Percentiles rank a stretch among this genome's conserved stretches.
These are phyloP conservation scores for Akanthomyces dipterigenus DNA, from an alignment of 2,329 filamentous ascomycete species.

Conservation along the genomic window DNA sequence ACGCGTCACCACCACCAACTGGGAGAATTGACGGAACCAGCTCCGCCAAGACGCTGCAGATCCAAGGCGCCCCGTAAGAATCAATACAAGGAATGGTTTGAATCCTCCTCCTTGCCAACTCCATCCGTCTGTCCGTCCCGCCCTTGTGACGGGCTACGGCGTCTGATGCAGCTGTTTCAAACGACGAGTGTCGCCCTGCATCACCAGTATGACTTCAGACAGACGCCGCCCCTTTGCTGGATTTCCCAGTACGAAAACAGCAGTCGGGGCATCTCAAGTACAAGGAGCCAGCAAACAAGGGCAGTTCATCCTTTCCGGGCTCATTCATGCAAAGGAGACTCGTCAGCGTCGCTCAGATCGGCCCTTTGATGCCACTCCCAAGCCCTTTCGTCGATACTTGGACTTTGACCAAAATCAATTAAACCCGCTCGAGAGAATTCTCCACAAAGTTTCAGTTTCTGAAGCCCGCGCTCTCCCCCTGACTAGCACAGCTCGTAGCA, in stretches of 20 bases:
- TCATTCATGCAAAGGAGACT: no score
- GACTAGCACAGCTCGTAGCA: background rate
- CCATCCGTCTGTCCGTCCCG: background rate
- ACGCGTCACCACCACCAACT: background rate
- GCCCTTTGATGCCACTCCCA: no score
- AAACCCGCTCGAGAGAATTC: background rate
- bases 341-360: no score
- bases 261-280: no score
- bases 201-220: no score
- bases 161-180: background rate
- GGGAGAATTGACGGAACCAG: background rate
- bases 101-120: no score
- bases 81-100: no score
- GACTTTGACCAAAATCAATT: background rate
- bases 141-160: background rate
- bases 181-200: no score
- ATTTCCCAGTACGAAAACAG: no score
- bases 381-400: no score
- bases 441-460: conserved; percentile 6
- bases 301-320: no score
- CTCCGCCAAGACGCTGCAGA: background rate
- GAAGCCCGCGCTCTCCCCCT: background rate
- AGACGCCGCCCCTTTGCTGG: background rate
- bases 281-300: no score
- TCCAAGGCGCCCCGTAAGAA: background rate